Evolutionary conservation across 805 yeast genomes (phyloP).

Genomic region (Saccharomycopsis vini): DNA sequence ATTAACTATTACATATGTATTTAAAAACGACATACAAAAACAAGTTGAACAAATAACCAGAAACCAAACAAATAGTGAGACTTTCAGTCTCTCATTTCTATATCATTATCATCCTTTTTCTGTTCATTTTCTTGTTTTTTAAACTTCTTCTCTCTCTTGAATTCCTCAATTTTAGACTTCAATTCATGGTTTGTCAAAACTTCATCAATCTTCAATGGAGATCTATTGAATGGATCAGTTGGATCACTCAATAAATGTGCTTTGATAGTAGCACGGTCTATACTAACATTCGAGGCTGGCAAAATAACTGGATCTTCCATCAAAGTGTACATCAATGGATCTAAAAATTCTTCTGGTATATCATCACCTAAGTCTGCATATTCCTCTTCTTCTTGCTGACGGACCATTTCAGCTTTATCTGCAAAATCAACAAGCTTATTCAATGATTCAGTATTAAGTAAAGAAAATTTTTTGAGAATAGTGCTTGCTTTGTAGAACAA

Average conservation of each 20-base stretch:
- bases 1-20: too few species aligned
- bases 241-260: constrained; percentile 90
- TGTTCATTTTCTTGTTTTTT: background rate
- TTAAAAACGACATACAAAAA: too few species aligned
- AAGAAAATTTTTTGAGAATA: constrained; percentile 47
- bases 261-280: constrained; percentile 86
- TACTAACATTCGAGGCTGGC: constrained; percentile 76
- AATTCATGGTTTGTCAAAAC: constrained; percentile 72
- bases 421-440: constrained; percentile 47
- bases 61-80: background rate
- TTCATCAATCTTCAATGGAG: constrained; percentile 83
- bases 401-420: constrained; percentile 51
- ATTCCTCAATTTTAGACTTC: constrained; percentile 50
- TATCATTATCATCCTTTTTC: constrained; percentile 27
- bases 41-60: too few species aligned
- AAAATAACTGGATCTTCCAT: constrained; percentile 96
- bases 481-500: constrained; percentile 63
- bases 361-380: constrained; percentile 79
- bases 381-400: constrained; percentile 62
- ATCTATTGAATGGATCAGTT: constrained; percentile 94
- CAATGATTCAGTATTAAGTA: constrained; percentile 50
- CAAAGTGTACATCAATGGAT: constrained; percentile 90
- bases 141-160: constrained; percentile 35
- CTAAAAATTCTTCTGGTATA: constrained; percentile 91
- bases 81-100: constrained; percentile 17